These are phyloP conservation scores for Diaporthe sp. DNA, from an alignment of 2,329 filamentous ascomycete species.

Conservation along the genomic window DNA sequence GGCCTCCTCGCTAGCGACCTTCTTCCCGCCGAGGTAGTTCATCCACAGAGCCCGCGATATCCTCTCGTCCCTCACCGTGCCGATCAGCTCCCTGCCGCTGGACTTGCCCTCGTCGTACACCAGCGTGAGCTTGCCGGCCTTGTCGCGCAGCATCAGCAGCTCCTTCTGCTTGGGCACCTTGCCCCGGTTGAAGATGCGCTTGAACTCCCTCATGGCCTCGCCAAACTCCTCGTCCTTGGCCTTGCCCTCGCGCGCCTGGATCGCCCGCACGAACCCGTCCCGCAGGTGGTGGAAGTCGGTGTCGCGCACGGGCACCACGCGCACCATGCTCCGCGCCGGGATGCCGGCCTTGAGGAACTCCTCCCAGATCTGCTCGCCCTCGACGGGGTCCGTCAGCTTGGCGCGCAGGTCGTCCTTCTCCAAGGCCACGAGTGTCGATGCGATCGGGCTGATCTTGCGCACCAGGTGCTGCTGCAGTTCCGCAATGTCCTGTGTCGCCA, in stretches of 20 bases:
- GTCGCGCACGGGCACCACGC: slow-evolving; percentile 90
- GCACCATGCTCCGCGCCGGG: slow-evolving; percentile 79
- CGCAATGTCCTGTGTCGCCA: slow-evolving; percentile 85
- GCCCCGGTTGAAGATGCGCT: slow-evolving; percentile 82
- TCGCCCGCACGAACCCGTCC: slow-evolving; percentile 89
- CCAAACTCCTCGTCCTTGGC: slow-evolving; percentile 83
- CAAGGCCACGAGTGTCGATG: slow-evolving; percentile 83
- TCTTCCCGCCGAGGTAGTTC: slow-evolving; percentile 88
- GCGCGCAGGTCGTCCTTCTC: slow-evolving; percentile 82
- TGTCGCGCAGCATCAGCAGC: slow-evolving; percentile 78
- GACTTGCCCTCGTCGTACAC: slow-evolving; percentile 71
- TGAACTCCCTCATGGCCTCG: slow-evolving; percentile 80
- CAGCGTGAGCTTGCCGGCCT: slow-evolving; percentile 74
- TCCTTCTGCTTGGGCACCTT: slow-evolving; percentile 85
- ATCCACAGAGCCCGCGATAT: slow-evolving; percentile 88
- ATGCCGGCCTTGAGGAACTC: slow-evolving; percentile 74
- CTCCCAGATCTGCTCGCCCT: slow-evolving; percentile 81
- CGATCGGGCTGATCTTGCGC: slow-evolving; percentile 79
- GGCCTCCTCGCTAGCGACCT: slow-evolving; percentile 86
- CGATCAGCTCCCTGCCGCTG: slow-evolving; percentile 68
- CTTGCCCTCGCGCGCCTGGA: slow-evolving; percentile 75
- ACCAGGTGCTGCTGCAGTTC: slow-evolving; percentile 84
- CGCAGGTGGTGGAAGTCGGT: slow-evolving; percentile 95
- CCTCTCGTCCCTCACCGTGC: slow-evolving; percentile 81
- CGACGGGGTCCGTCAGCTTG: slow-evolving; percentile 76